phyloP scores from a whole-genome alignment of 2,329 filamentous ascomycete species.

The Penicillium carneum region DNA sequence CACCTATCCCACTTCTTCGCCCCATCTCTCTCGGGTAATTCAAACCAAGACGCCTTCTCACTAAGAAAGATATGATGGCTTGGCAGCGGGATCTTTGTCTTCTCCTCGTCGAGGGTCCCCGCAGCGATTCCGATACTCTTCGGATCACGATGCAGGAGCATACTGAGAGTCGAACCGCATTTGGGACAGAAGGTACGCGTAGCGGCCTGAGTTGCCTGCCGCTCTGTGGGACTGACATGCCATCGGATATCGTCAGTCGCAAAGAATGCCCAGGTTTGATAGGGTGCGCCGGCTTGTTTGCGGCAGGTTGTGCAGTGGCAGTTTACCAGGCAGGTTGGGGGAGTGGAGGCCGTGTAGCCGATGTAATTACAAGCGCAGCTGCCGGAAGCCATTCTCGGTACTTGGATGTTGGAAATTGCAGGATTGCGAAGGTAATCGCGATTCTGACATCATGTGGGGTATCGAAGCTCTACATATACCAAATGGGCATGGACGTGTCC shows the following conservation, averaged over 20 bases:
- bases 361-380: slow-evolving; percentile 56
- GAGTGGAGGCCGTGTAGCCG: slow-evolving; percentile 49
- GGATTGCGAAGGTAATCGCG: not conserved
- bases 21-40: slow-evolving; percentile 47
- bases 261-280: slow-evolving; percentile 54
- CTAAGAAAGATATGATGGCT: slow-evolving; percentile 56
- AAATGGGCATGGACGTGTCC: not conserved
- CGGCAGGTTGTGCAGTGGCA: slow-evolving; percentile 61
- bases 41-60: slow-evolving; percentile 52
- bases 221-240: slow-evolving; percentile 41
- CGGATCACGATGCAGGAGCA: slow-evolving; percentile 49
- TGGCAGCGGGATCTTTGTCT: slow-evolving; percentile 35
- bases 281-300: slow-evolving; percentile 57
- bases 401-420: not conserved
- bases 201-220: slow-evolving; percentile 52
- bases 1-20: slow-evolving; percentile 38
- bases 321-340: slow-evolving; percentile 48
- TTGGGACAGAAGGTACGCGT: slow-evolving; percentile 55
- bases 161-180: slow-evolving; percentile 58
- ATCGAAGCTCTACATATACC: not conserved
- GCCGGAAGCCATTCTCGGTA: slow-evolving; percentile 44
- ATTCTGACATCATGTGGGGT: slow-evolving; percentile 24
- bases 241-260: slow-evolving; percentile 45
- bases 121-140: slow-evolving; percentile 47
- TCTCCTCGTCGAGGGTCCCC: slow-evolving; percentile 51